A percentile compares a stretch with the other conserved stretches of the same genome.
Conservation (phyloP, 768 basidiomycete genomes). For the Cubamyces lactineus region DNA sequence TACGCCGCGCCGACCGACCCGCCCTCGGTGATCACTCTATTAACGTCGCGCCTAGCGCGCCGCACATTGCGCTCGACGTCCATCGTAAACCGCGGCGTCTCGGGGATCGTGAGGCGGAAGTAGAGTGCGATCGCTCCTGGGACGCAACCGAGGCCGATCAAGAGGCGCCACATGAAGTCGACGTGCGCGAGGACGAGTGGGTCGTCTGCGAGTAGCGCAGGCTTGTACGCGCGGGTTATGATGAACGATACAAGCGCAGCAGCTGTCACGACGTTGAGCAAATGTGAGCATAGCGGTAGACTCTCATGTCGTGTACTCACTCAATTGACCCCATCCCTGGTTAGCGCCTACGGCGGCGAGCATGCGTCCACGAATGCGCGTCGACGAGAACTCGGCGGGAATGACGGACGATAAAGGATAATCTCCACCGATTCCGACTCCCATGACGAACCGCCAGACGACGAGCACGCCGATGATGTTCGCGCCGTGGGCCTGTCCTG, state of each 20-base stretch:
- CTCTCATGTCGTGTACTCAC: slow-evolving; percentile 18
- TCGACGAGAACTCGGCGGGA: slow-evolving; percentile 50
- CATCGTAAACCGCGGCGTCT: slow-evolving; percentile 55
- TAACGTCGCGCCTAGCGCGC: slow-evolving; percentile 46
- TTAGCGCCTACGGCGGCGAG: slow-evolving; percentile 52
- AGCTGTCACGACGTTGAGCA: slow-evolving; percentile 40
- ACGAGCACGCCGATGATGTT: slow-evolving; percentile 76
- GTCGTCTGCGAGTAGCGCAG: slow-evolving; percentile 49
- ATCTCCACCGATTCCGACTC: slow-evolving; percentile 37
- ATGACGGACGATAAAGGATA: slow-evolving; percentile 51
- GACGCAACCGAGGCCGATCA: slow-evolving; percentile 52
- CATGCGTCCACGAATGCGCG: slow-evolving; percentile 48
- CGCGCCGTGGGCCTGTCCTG: slow-evolving; percentile 67
- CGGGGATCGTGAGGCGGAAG: slow-evolving; percentile 52
- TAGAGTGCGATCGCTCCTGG: slow-evolving; percentile 49
- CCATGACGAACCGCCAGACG: slow-evolving; percentile 76
- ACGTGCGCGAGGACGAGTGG: slow-evolving; percentile 49
- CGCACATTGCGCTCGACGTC: slow-evolving; percentile 52
- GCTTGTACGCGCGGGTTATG: slow-evolving; percentile 70
- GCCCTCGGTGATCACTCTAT: slow-evolving; percentile 43
- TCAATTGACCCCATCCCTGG: slow-evolving; percentile 50
- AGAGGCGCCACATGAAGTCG: slow-evolving; percentile 56
- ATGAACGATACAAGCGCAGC: slow-evolving; percentile 73
- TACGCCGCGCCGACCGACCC: not conserved
- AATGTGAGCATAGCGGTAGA: too few relatives aligned